These are phyloP conservation scores for Dryas drummondii DNA, from an alignment of 306 rosid genomes.

Conservation along the genomic window DNA sequence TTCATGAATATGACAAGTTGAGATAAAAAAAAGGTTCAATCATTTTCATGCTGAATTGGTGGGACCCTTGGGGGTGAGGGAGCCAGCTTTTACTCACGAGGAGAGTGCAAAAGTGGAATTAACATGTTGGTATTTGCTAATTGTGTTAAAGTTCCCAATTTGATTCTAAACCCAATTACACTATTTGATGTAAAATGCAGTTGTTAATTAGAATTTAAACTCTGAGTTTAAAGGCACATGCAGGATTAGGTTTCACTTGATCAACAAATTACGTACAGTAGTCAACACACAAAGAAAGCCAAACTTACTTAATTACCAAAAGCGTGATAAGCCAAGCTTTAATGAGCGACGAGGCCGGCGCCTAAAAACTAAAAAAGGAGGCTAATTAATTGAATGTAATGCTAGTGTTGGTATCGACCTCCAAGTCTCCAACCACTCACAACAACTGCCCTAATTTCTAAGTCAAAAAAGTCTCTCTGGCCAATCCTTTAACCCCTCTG, in stretches of 20 bases:
- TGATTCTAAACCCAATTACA: background rate
- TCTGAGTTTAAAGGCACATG: too few relatives aligned
- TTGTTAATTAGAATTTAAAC: too few relatives aligned
- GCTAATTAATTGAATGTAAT: slow-evolving; percentile 75
- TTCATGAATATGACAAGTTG: too few relatives aligned
- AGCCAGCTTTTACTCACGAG: background rate
- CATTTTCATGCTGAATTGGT: background rate
- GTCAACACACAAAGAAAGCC: background rate
- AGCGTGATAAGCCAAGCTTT: slow-evolving; percentile 9
- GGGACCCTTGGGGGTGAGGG: background rate
- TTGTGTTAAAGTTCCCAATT: background rate
- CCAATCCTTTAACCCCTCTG: background rate
- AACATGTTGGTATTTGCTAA: background rate
- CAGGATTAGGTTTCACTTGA: too few relatives aligned
- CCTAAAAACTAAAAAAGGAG: slow-evolving; percentile 53
- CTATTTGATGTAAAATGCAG: background rate
- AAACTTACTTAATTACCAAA: background rate
- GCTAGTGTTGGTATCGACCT: slow-evolving; percentile 37
- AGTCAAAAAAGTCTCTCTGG: slow-evolving; percentile 11
- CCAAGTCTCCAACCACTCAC: slow-evolving; percentile 63
- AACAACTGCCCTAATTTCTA: slow-evolving; percentile 44
- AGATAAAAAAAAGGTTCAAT: background rate
- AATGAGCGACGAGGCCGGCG: slow-evolving; percentile 35
- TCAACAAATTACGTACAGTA: too few relatives aligned
- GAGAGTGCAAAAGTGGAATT: background rate